Evolutionary conservation across 2,329 filamentous ascomycete genomes (phyloP).

Genomic region (Fusarium ambrosium): DNA sequence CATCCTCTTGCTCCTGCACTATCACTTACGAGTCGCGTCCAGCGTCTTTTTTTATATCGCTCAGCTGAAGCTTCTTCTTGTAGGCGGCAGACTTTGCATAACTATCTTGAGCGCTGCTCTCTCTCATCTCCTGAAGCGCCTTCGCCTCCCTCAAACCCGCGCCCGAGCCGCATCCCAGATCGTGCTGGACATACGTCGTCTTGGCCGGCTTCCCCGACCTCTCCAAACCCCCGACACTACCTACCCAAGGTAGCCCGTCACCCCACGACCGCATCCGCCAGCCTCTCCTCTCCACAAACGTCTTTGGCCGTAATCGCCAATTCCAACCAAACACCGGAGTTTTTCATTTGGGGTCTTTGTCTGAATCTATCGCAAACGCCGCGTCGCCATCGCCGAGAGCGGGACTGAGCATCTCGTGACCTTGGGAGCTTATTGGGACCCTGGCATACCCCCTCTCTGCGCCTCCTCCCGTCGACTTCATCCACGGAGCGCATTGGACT

Average conservation of each 20-base stretch:
- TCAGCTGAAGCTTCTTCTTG: conserved; percentile 10
- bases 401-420: conserved; percentile 39
- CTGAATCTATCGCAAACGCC: conserved; percentile 28
- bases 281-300: conserved; percentile 37
- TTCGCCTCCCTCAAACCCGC: conserved; percentile 8
- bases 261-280: conserved; percentile 41
- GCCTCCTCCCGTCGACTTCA: conserved; percentile 27
- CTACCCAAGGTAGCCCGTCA: conserved; percentile 22
- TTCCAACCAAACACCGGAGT: conserved; percentile 18
- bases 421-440: conserved; percentile 34
- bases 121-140: conserved; percentile 8
- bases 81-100: conserved; percentile 11
- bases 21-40: conserved; percentile 31
- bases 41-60: conserved; percentile 26
- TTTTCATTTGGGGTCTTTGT: conserved; percentile 9
- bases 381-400: conserved; percentile 24
- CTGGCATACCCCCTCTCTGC: conserved; percentile 40
- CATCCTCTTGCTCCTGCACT: conserved; percentile 28
- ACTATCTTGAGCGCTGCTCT: conserved; percentile 11
- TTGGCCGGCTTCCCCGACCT: conserved; percentile 42
- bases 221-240: conserved; percentile 24
- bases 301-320: conserved; percentile 23
- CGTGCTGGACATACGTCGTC: conserved; percentile 25
- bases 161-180: conserved; percentile 14
- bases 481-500: conserved; percentile 35